phyloP scores from a whole-genome alignment of 2,329 filamentous ascomycete species.

The Penicillium aurantiogriseum region DNA sequence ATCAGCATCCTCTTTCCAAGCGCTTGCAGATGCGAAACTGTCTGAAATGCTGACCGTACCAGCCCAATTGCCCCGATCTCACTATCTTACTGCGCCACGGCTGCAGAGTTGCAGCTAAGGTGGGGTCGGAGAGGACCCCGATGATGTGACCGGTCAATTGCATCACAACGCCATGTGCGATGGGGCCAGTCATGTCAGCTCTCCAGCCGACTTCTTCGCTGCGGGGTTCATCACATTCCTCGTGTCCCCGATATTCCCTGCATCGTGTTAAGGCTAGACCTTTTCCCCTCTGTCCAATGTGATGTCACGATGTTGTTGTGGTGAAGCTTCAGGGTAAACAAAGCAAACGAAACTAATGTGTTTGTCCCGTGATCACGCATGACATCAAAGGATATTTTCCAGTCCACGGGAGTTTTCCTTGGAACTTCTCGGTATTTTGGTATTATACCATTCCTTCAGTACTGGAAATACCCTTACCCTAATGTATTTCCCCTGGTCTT shows the following conservation, averaged over 20 bases:
- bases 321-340: slow-evolving; percentile 20
- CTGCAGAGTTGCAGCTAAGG: slow-evolving; percentile 5
- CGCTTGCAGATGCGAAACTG: slow-evolving; percentile 9
- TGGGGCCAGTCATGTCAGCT: slow-evolving; percentile 18
- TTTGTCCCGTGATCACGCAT: slow-evolving; percentile 26
- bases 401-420: background rate
- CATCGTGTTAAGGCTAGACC: slow-evolving; percentile 7
- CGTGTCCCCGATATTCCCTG: slow-evolving; percentile 1
- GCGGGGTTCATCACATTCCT: slow-evolving; percentile 28
- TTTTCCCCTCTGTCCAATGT: slow-evolving; percentile 12
- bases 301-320: slow-evolving; percentile 19
- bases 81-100: slow-evolving; percentile 15
- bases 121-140: slow-evolving; percentile 16
- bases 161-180: slow-evolving; percentile 26
- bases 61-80: slow-evolving; percentile 11
- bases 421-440: background rate
- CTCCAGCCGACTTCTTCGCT: slow-evolving; percentile 19
- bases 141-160: slow-evolving; percentile 27
- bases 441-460: slow-evolving; percentile 7
- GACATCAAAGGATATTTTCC: slow-evolving; percentile 15
- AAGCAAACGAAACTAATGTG: slow-evolving; percentile 25
- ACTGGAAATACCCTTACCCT: slow-evolving; percentile 22
- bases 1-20: background rate
- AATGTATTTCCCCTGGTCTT: background rate
- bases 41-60: slow-evolving; percentile 4